Percentiles rank a stretch among this genome's conserved stretches.
phyloP scores from a whole-genome alignment of 768 basidiomycete genomes.

The Pisolithus orientalis region DNA sequence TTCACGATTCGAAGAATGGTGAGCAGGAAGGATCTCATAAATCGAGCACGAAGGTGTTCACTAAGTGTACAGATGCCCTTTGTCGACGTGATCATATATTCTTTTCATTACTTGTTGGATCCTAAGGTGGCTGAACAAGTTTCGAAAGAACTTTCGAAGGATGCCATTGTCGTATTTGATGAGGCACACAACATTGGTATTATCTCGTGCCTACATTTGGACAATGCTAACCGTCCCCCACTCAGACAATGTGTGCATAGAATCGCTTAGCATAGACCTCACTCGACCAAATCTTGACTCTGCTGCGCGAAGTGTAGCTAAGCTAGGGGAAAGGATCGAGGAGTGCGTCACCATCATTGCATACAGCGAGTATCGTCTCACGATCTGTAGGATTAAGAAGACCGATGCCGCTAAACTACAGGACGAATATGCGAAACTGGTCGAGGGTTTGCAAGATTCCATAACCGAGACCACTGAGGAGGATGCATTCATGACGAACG shows the following conservation, averaged over 20 bases:
- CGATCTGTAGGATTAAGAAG: slow-evolving; percentile 68
- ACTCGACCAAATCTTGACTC: slow-evolving; percentile 97
- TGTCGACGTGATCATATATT: slow-evolving; percentile 95
- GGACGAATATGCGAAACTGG: slow-evolving; percentile 93
- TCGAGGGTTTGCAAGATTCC: slow-evolving; percentile 86
- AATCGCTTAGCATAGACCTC: slow-evolving; percentile 94
- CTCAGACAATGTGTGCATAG: slow-evolving; percentile 96
- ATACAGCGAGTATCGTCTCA: slow-evolving; percentile 4
- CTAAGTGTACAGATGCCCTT: slow-evolving; percentile 73
- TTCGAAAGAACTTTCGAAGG: slow-evolving; percentile 95
- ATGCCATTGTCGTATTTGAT: slow-evolving; percentile 98
- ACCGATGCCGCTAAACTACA: slow-evolving; percentile 93
- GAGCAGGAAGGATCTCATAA: not conserved
- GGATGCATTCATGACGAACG: slow-evolving; percentile 85
- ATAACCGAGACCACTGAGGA: slow-evolving; percentile 51
- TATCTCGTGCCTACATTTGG: slow-evolving; percentile 26
- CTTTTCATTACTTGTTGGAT: slow-evolving; percentile 97
- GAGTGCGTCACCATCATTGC: slow-evolving; percentile 51
- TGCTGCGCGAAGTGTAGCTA: slow-evolving; percentile 80
- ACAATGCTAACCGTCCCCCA: not conserved
- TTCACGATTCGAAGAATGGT: slow-evolving; percentile 97
- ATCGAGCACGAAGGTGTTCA: not conserved
- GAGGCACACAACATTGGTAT: slow-evolving; percentile 98
- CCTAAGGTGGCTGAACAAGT: slow-evolving; percentile 99
- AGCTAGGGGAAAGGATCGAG: slow-evolving; percentile 87